Evolutionary conservation across 2,329 filamentous ascomycete genomes (phyloP).

Genomic region (Orbilia quercus): DNA sequence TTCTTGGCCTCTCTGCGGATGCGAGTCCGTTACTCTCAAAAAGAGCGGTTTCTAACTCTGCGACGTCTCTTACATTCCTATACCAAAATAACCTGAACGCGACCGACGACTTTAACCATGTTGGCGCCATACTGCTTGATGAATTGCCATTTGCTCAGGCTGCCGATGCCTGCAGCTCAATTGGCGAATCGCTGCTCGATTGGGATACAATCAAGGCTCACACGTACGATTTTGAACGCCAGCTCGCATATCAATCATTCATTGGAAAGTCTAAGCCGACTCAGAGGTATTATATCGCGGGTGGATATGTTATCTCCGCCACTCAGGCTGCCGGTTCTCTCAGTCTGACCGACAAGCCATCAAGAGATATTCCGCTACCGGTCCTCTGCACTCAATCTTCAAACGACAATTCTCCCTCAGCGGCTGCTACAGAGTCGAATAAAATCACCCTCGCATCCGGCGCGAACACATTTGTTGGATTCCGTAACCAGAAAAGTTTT

Average conservation of each 20-base stretch:
- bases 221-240: conserved; percentile 65
- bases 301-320: conserved; percentile 63
- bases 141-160: conserved; percentile 63
- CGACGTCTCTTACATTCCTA: conserved; percentile 66
- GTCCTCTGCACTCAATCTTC: conserved; percentile 67
- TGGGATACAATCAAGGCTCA: conserved; percentile 64
- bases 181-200: conserved; percentile 66
- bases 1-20: background rate
- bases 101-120: conserved; percentile 68
- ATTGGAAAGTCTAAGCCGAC: conserved; percentile 62
- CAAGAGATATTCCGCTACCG: conserved; percentile 62
- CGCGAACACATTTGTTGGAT: conserved; percentile 66
- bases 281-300: conserved; percentile 65
- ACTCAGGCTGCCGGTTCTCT: conserved; percentile 60
- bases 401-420: conserved; percentile 20
- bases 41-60: conserved; percentile 60
- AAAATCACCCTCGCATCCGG: conserved; percentile 61
- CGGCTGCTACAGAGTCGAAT: conserved; percentile 61
- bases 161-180: conserved; percentile 64
- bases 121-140: conserved; percentile 67
- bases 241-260: conserved; percentile 66
- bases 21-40: conserved; percentile 1
- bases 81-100: conserved; percentile 70
- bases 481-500: conserved; percentile 68
- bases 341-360: conserved; percentile 61